Evolutionary conservation across 352 stramenopile genomes (phyloP).

Genomic region (Phytophthora cajani): DNA sequence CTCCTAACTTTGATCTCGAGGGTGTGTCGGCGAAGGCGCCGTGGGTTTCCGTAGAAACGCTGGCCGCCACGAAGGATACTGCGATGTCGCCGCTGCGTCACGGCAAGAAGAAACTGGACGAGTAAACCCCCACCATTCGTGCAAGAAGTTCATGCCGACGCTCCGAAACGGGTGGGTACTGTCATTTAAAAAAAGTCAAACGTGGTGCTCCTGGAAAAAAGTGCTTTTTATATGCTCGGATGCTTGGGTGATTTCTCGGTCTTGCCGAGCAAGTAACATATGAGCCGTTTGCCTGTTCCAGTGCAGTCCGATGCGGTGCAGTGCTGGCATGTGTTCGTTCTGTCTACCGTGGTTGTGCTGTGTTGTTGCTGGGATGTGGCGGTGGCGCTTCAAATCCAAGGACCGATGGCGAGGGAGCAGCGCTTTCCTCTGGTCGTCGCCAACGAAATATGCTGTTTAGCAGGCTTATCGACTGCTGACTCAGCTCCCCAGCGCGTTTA

Average conservation of each 20-base stretch:
- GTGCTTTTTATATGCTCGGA: slow-evolving; percentile 24
- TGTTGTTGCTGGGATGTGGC: slow-evolving; percentile 3
- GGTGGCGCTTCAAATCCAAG: slow-evolving; percentile 10
- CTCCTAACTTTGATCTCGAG: slow-evolving; percentile 75
- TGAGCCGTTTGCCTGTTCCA: slow-evolving; percentile 26
- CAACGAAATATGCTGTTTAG: slow-evolving; percentile 39
- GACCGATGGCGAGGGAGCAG: background rate
- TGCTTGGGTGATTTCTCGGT: slow-evolving; percentile 13
- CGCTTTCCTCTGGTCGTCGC: slow-evolving; percentile 9
- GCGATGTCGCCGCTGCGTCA: slow-evolving; percentile 52
- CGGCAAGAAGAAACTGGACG: slow-evolving; percentile 36
- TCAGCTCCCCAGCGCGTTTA: slow-evolving; percentile 19
- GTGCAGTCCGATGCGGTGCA: slow-evolving; percentile 3
- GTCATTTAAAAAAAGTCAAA: slow-evolving; percentile 42
- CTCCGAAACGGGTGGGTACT: slow-evolving; percentile 42
- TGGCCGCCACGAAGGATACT: slow-evolving; percentile 55
- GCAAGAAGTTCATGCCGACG: slow-evolving; percentile 16
- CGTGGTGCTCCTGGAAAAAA: slow-evolving; percentile 26
- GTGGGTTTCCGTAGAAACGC: slow-evolving; percentile 67
- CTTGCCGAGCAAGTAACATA: slow-evolving; percentile 24
- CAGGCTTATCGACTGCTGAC: slow-evolving; percentile 23
- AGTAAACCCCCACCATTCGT: slow-evolving; percentile 31
- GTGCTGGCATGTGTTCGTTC: slow-evolving; percentile 19
- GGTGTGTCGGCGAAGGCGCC: slow-evolving; percentile 67
- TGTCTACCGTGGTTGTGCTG: slow-evolving; percentile 19